Evolutionary conservation across 331 rosid genomes (phyloP), one percentile per base, ranked within the genome.

Genomic region (Cucumis variabilis): DNA sequence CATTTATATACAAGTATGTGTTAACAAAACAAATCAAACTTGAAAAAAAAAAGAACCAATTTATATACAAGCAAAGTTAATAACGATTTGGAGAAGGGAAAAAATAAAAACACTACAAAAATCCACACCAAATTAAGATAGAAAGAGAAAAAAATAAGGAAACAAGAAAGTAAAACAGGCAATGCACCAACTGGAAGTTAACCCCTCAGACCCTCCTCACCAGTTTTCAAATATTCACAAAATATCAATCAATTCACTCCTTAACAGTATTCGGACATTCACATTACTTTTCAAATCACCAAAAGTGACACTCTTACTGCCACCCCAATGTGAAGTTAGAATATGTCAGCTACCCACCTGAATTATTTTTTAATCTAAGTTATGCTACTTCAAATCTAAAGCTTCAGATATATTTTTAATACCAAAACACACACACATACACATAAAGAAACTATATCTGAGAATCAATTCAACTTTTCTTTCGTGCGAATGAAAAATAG

Each of bases 401-500:
- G 58, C 50, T 37, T 62, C 53, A 37, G 50, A 60, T 60, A 27
- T 21, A 62, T 21, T 15, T 14, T 55, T 4, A 7, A 7, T 51
- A 51, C 14, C 14, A 55, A 55, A 55, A 58, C 4, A 5, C 51
- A 51, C 20, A 46, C 51, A 46, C 51, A 8, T 12, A 46, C 51
- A 79, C 16, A 74, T 33, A 4, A 20, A 0, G 13, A n/a, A 58
- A 21, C 4, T 62, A 62, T 12, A 62, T 30, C 53, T 30, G 21
- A 60, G 66, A 81, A 81, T 63, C 67, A 58, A 82, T 82, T 82
- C 69, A 37, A 58, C 30, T 16, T 60, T 82, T 30, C 53, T 21
- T 82, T 60, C 0, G 58, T 28, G 41, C 58, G 4, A 20, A 50
- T 6, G 41, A n/a, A n/a, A 23, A 41, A 24, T 20, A 14, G 66